Conservation (phyloP, 2,329 filamentous ascomycete genomes). For the Cryphonectria japonica region DNA sequence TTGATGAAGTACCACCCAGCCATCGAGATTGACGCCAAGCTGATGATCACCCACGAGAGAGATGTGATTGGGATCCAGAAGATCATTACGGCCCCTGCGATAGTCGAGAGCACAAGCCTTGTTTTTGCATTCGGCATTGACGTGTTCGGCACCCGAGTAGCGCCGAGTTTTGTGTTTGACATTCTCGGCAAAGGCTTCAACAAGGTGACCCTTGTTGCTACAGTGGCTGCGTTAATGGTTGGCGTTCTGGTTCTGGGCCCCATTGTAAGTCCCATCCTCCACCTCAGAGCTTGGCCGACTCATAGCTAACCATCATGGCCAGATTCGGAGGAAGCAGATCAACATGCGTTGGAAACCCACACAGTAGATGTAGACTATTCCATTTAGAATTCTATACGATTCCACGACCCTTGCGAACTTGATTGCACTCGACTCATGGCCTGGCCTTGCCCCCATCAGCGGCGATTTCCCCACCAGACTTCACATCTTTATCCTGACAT, state of each 20-base stretch:
- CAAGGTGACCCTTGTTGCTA: slow-evolving; percentile 81
- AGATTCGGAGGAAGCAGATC: slow-evolving; percentile 70
- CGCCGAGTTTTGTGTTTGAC: slow-evolving; percentile 91
- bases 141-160: slow-evolving; percentile 82
- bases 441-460: background rate
- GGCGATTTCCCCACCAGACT: background rate
- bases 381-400: slow-evolving; percentile 5
- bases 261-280: slow-evolving; percentile 67
- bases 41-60: slow-evolving; percentile 78
- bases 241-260: slow-evolving; percentile 81
- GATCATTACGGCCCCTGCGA: slow-evolving; percentile 75
- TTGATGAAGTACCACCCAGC: slow-evolving; percentile 74
- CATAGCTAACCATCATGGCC: slow-evolving; percentile 39
- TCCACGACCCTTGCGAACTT: slow-evolving; percentile 1
- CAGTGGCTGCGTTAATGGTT: slow-evolving; percentile 76
- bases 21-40: slow-evolving; percentile 82
- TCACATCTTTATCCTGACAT: background rate
- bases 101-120: slow-evolving; percentile 89
- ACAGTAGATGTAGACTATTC: slow-evolving; percentile 32
- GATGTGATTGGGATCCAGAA: slow-evolving; percentile 76
- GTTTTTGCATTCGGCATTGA: slow-evolving; percentile 89
- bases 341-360: slow-evolving; percentile 62
- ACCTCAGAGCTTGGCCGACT: slow-evolving; percentile 6
- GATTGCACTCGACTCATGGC: background rate
- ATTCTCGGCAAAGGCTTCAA: slow-evolving; percentile 92